Evolutionary conservation across 2,329 filamentous ascomycete genomes (phyloP).

Genomic region (Alternaria brassicicola): DNA sequence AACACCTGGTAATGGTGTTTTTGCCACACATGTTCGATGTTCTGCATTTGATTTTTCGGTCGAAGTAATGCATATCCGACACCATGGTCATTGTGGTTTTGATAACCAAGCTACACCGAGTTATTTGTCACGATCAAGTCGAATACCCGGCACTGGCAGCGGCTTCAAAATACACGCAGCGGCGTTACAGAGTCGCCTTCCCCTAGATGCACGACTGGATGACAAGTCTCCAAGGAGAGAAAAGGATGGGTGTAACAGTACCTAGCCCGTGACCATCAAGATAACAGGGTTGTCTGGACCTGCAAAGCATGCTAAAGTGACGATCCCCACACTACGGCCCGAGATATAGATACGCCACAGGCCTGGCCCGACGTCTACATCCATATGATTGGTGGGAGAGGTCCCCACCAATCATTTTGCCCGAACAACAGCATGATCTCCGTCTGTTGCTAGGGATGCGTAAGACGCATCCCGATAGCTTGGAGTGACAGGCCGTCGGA

Average conservation of each 20-base stretch:
- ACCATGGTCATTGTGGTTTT: neutral
- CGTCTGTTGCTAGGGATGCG: neutral
- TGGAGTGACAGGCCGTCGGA: constrained; percentile 25
- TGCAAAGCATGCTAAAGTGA: neutral
- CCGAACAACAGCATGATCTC: neutral
- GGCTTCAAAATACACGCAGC: no score
- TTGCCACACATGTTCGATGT: neutral
- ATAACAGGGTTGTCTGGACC: neutral
- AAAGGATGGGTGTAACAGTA: neutral
- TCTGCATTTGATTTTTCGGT: neutral
- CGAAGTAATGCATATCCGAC: neutral
- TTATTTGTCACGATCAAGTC: neutral
- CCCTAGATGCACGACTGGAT: neutral
- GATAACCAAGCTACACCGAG: neutral
- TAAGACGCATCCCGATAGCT: constrained; percentile 12
- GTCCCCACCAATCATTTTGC: neutral
- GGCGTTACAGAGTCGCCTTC: neutral
- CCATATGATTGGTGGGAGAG: neutral
- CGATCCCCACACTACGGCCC: neutral
- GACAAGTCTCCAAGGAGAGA: neutral
- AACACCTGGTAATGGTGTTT: neutral
- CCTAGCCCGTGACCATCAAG: neutral
- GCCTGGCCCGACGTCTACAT: neutral
- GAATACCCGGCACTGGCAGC: neutral
- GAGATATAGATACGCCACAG: neutral